Conservation (phyloP, 176 grass and related monocot species). For the Pontederia crassipes region DNA sequence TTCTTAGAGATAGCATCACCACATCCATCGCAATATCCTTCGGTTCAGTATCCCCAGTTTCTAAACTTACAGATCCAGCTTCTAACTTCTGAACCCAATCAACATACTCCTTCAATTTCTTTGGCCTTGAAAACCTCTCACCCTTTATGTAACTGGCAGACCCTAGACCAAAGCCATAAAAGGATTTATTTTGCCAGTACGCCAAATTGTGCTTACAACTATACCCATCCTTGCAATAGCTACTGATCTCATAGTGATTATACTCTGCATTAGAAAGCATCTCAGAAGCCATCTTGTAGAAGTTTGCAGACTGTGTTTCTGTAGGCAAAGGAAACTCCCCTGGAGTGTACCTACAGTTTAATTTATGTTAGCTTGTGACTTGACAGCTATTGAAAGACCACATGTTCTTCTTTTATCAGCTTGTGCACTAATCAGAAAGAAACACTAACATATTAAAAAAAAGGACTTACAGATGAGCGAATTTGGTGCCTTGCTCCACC, state of each 20-base stretch:
- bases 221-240: conserved; percentile 68
- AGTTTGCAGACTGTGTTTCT: conserved; percentile 50
- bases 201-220: conserved; percentile 83
- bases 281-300: conserved; percentile 79
- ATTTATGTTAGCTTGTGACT: background rate
- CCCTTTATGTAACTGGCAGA: conserved; percentile 73
- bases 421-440: background rate
- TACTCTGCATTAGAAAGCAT: conserved; percentile 59
- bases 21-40: conserved; percentile 86
- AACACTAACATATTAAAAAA: background rate
- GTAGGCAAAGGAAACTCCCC: conserved; percentile 72
- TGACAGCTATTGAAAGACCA: background rate
- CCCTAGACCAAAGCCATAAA: conserved; percentile 77
- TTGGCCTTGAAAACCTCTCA: conserved; percentile 66
- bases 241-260: conserved; percentile 83
- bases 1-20: conserved; percentile 81
- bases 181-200: conserved; percentile 68
- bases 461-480: conserved; percentile 54
- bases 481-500: conserved; percentile 83
- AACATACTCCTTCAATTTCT: conserved; percentile 63
- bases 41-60: conserved; percentile 19
- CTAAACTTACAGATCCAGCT: conserved; percentile 31
- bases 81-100: conserved; percentile 69
- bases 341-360: conserved; percentile 47
- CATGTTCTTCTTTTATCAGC: background rate